phyloP scores from a whole-genome alignment of 164 flowering plant species.

The Santalum album region DNA sequence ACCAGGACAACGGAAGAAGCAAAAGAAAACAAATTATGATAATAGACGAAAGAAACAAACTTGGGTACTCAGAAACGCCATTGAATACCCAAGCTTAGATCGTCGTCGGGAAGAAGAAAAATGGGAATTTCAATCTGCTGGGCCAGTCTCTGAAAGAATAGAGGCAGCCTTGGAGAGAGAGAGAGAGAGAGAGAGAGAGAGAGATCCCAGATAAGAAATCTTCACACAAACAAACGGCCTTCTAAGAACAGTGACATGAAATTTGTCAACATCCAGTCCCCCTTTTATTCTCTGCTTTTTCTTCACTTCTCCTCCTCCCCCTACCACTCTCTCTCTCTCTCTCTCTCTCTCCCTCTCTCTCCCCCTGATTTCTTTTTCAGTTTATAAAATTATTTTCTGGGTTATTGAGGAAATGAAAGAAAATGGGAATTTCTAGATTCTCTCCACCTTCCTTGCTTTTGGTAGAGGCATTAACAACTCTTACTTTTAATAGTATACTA shows the following conservation, averaged over 20 bases:
- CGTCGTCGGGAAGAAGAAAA: conserved; percentile 39
- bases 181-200: conserved; percentile 36
- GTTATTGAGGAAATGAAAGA: conserved; percentile 26
- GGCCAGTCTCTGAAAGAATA: conserved; percentile 29
- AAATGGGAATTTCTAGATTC: conserved; percentile 60
- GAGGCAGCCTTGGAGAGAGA: too few relatives aligned
- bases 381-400: conserved; percentile 17
- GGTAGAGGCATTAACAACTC: conserved; percentile 21
- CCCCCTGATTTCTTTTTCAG: too few relatives aligned
- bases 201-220: conserved; percentile 97
- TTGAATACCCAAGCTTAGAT: conserved; percentile 60
- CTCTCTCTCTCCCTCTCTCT: too few relatives aligned
- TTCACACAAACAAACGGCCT: conserved; percentile 76
- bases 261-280: conserved; percentile 99
- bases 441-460: conserved; percentile 55
- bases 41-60: conserved; percentile 15
- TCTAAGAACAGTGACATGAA: conserved; percentile 89
- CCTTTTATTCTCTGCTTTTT: conserved; percentile 77
- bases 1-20: conserved; percentile 11
- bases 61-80: conserved; percentile 35
- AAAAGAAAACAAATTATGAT: conserved; percentile 1
- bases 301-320: conserved; percentile 29
- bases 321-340: not conserved
- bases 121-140: conserved; percentile 65
- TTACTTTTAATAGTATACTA: too few relatives aligned